Base-by-base conservation (phyloP, 78 protist genomes). In the Polysphondylium violaceum region DNA sequence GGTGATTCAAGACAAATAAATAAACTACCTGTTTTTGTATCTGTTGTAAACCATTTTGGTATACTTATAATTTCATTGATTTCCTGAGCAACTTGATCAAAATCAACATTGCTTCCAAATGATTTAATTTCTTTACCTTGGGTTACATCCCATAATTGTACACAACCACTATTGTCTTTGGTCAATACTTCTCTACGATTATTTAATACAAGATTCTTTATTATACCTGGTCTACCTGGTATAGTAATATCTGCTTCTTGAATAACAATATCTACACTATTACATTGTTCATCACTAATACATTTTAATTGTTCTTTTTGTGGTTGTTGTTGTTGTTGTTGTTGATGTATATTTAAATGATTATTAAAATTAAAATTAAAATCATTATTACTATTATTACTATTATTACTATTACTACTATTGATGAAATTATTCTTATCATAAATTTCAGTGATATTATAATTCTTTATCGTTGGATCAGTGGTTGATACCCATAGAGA, bases 401-500 rank as follows among this genome's bases (percentile, higher is more conserved):
- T 3, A 29, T 14, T 12, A 31, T 25, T 25, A 50, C 0, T 19
- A 2, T 2, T 2, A 50, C 17, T 3, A 61, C 27, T 16, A 29
- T 5, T 47, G 0, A 43, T n/a, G 16, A 5, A 35, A 12, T 31
- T 55, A 16, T 74, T 58, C 31, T 74, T 36, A 35, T 76, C 86
- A 14, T 60, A 31, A 44, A 41, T 33, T 7, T 56, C 33, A 14
- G 19, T 27, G 1, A 74, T 25, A 25, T 60, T 40, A 38, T 74
- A 83, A 6, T 69, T 83, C 23, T 69, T 83, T 33, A 83, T 83
- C 0, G 36, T 31, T 27, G 91, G 58, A 12, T 72, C 68, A 11
- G 91, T 41, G 1, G 91, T 83, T 33, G 91, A 83, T 21, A 69
- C 77, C 91, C 91, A 83, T 31, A 83, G 35, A 31, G 81, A 58